These are phyloP conservation scores for Phaffomyces antillensis DNA, from an alignment of 805 yeast species.

Conservation along the genomic window DNA sequence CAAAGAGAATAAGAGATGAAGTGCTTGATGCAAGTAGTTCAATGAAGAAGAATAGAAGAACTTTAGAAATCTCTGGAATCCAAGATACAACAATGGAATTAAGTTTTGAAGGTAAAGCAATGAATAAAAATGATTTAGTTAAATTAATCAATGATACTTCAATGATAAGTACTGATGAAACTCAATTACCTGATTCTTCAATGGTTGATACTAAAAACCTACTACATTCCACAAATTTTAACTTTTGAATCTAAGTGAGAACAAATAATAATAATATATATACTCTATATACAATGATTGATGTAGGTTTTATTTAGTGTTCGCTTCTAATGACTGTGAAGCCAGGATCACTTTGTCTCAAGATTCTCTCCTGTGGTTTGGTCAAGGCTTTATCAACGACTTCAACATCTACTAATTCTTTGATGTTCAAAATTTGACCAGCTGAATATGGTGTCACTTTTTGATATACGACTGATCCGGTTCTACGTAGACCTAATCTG, in stretches of 20 bases:
- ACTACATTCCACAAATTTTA: constrained; percentile 19
- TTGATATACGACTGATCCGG: constrained; percentile 71
- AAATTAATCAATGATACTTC: constrained; percentile 28
- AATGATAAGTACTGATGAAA: background rate
- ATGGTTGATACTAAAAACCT: constrained; percentile 19
- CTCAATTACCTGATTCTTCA: background rate
- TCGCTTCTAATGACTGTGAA: constrained; percentile 33
- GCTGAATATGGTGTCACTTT: constrained; percentile 72
- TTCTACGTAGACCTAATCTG: constrained; percentile 66
- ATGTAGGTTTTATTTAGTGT: background rate
- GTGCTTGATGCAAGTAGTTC: constrained; percentile 17
- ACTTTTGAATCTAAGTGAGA: constrained; percentile 7
- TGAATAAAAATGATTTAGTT: constrained; percentile 35
- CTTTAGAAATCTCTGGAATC: constrained; percentile 6
- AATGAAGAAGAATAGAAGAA: constrained; percentile 21
- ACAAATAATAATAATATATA: background rate
- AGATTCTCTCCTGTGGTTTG: constrained; percentile 42
- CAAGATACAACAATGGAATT: constrained; percentile 28
- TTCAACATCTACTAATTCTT: constrained; percentile 81
- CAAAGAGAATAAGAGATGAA: constrained; percentile 25
- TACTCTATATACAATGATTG: background rate
- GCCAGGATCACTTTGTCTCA: constrained; percentile 58
- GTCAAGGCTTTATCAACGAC: constrained; percentile 49
- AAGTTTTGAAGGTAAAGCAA: constrained; percentile 40
- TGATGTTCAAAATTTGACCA: constrained; percentile 74